A percentile compares a stretch with the other conserved stretches of the same genome.
Conservation (phyloP, 805 yeast species). For the Cyberlindnera euphorbiiphila region DNA sequence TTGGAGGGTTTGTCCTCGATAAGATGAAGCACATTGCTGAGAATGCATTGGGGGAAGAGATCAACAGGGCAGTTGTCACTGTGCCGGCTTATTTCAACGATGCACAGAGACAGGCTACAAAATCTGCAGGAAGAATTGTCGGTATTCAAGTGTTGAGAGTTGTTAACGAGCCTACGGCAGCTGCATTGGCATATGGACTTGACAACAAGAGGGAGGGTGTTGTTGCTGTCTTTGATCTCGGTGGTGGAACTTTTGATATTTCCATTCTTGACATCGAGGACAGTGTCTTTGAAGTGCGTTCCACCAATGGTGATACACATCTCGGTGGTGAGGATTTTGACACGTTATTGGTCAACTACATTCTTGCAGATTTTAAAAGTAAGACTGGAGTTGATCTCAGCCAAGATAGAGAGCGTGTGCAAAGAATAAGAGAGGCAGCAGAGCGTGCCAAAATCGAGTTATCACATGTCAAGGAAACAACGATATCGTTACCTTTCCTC, state of each 20-base stretch:
- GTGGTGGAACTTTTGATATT: slow-evolving; percentile 86
- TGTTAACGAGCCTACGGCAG: slow-evolving; percentile 82
- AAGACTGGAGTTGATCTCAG: slow-evolving; percentile 34
- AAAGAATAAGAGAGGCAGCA: slow-evolving; percentile 74
- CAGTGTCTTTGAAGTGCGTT: slow-evolving; percentile 76
- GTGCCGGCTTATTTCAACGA: slow-evolving; percentile 86
- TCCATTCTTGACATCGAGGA: slow-evolving; percentile 74
- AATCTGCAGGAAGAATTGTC: slow-evolving; percentile 70
- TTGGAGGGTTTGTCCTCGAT: slow-evolving; percentile 59
- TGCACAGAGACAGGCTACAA: slow-evolving; percentile 80
- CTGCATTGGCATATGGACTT: slow-evolving; percentile 78
- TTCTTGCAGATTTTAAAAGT: slow-evolving; percentile 51
- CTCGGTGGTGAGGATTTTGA: slow-evolving; percentile 87
- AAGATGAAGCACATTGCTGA: slow-evolving; percentile 68
- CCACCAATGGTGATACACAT: slow-evolving; percentile 83
- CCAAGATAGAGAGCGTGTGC: slow-evolving; percentile 46
- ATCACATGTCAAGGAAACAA: slow-evolving; percentile 59
- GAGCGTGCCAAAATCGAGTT: slow-evolving; percentile 74
- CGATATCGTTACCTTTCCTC: slow-evolving; percentile 67
- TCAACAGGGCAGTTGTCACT: slow-evolving; percentile 76
- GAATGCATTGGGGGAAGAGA: slow-evolving; percentile 44
- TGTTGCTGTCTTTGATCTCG: slow-evolving; percentile 63
- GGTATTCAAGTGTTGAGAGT: slow-evolving; percentile 74
- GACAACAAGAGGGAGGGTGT: slow-evolving; percentile 43
- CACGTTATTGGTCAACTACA: slow-evolving; percentile 52